A percentile compares a stretch with the other conserved stretches of the same genome.
phyloP scores from a whole-genome alignment of 805 yeast genomes.

The Jamesozyma jinghongensis region DNA sequence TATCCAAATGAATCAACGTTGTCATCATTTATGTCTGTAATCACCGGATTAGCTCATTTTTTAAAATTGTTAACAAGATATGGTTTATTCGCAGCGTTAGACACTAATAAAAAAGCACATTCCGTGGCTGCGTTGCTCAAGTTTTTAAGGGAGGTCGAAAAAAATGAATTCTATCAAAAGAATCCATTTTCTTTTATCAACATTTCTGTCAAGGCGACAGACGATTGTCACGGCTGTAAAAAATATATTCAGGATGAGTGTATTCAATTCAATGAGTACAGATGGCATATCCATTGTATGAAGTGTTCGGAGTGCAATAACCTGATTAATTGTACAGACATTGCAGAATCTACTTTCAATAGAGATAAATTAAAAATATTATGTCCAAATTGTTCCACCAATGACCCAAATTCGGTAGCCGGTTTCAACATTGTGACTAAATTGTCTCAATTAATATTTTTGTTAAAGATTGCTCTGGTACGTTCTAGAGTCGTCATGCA shows the following conservation, averaged over 20 bases:
- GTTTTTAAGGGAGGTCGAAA: conserved; percentile 47
- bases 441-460: conserved; percentile 62
- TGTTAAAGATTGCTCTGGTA: conserved; percentile 75
- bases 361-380: conserved; percentile 31
- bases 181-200: conserved; percentile 35
- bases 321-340: conserved; percentile 30
- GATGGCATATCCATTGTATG: conserved; percentile 83
- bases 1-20: conserved; percentile 28
- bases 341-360: conserved; percentile 42
- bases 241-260: conserved; percentile 83
- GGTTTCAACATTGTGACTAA: conserved; percentile 61
- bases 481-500: conserved; percentile 59
- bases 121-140: conserved; percentile 54
- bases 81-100: conserved; percentile 72
- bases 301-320: conserved; percentile 52
- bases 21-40: conserved; percentile 66
- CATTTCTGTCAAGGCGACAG: conserved; percentile 57
- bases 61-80: conserved; percentile 73
- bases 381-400: conserved; percentile 56
- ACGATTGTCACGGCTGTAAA: conserved; percentile 61
- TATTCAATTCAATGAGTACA: conserved; percentile 43
- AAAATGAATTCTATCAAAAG: conserved; percentile 33
- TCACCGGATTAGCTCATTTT: conserved; percentile 89
- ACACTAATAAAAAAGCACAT: conserved; percentile 47
- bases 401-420: conserved; percentile 38